Evolutionary conservation across 2,329 filamentous ascomycete species (phyloP), one percentile per base, ranked within the genome.

Genomic region (Cercospora sp.): DNA sequence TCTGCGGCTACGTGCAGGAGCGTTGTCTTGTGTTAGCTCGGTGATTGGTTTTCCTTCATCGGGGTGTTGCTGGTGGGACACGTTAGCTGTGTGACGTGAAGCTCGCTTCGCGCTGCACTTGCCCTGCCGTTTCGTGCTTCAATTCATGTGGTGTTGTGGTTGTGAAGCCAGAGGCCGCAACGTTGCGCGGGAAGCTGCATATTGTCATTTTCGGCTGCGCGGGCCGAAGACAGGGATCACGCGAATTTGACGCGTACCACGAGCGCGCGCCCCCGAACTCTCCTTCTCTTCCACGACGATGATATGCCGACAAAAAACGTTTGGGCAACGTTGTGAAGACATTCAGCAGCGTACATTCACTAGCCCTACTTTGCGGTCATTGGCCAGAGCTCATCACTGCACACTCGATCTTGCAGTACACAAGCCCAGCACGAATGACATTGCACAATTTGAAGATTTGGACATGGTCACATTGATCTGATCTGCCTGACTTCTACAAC

Each of bases 1-100:
- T 64, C 61, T 43, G 65, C 70, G 72, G 72, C 59, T 70, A 70
- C 72, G 70, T 72, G 72, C 72, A 73, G 72, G 60, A 37, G 34
- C 49, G 43, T 51, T 43, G 51, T 63, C 65, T 71, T 69, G 70
- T 72, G 70, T 53, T 70, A 72, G 72, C 71, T 74, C 71, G 66
- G 70, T 73, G 70, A 72, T 68, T 65, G 66, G 71, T 68, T 72
- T 67, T 68, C 68, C 55, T 45, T 69, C 68, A 69, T 67, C 49
- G 68, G 68, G 28, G 28, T 51, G 21, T 34, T 62, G 66, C 57
- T 61, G 40, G 10, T 9, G n/a, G 40, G 5, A 21, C 24, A 28
- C 24, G 49, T 64, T 57, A 40, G 45, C 32, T 55, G 59, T 61
- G 59, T 18, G n/a, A 61, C 59, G 59, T 61, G 59, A 21, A 24